Evolutionary conservation across 1,284 basidiomycete genomes (phyloP).

Genomic region (Sutorius eximius): DNA sequence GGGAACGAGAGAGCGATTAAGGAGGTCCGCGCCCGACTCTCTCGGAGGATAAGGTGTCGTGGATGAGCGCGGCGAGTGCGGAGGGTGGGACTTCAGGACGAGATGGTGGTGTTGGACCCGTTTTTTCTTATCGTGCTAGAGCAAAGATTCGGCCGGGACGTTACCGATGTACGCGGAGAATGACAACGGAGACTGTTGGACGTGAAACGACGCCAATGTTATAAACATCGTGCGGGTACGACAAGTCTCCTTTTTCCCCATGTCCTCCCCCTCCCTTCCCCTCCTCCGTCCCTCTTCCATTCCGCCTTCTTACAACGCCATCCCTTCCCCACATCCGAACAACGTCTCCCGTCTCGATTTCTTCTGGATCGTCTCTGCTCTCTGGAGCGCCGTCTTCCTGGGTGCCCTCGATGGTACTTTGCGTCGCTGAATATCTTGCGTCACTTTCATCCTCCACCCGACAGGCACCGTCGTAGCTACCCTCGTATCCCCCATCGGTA

Average conservation of each 20-base stretch:
- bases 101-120: too few relatives aligned
- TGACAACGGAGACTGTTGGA: constrained; percentile 25
- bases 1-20: too few relatives aligned
- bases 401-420: constrained; percentile 75
- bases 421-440: not conserved
- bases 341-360: constrained; percentile 53
- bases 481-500: constrained; percentile 75
- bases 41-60: not conserved
- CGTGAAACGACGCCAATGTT: constrained; percentile 29
- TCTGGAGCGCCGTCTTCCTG: constrained; percentile 80
- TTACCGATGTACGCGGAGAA: constrained; percentile 33
- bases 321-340: constrained; percentile 26
- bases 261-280: constrained; percentile 22
- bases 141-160: constrained; percentile 17
- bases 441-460: constrained; percentile 6
- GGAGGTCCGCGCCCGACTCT: not conserved
- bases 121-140: not conserved
- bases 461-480: constrained; percentile 78
- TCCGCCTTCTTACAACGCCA: constrained; percentile 6
- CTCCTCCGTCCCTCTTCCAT: constrained; percentile 19
- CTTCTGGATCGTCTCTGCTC: constrained; percentile 67
- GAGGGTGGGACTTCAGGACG: not conserved
- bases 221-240: constrained; percentile 17
- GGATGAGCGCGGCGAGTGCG: not conserved
- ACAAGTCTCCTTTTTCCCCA: constrained; percentile 9